Evolutionary conservation across 495 filamentous ascomycete species (phyloP), one percentile per base, ranked within the genome.

Genomic region (Annulohypoxylon bovei): DNA sequence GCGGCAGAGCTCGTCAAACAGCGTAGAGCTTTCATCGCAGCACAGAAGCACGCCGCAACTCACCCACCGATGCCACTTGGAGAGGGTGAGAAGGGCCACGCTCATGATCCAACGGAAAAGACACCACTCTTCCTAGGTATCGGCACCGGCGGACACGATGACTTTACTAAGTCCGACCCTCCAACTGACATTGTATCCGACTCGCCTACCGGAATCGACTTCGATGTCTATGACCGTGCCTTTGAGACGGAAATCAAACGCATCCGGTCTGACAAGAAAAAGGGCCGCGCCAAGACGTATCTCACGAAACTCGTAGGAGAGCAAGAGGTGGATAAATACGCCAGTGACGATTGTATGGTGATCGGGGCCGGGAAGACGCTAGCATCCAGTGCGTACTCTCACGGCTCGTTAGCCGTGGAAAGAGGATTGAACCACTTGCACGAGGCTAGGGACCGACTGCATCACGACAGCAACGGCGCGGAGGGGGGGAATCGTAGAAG

Each of bases 161-260:
- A 71, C 30, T 83, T 80, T 55, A 70, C 44, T 39, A 73, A 49
- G 32, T 74, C 67, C 28, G 62, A 74, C 8, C 57, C 60, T 4
- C 70, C 76, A 8, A 71, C 72, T 25, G 72, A 85, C n/a, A 55
- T 90, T 16, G 89, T 98, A 40, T 91, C 91, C 57, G 93, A 97
- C 73, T 94, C 91, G 7, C 94, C 93, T 7, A 88, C 88, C 1
- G 90, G 88, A 6, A 90, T 90, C 4, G 92, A 95, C 46, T 91
- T 92, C 67, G 88, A 94, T 70, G 89, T 97, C 46, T 98, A 97
- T 75, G 93, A 97, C 68, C 88, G 85, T 0, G 95, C 95, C 3
- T 98, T 97, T 72, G 87, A 91, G 40, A 82, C 88, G 52, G 93
- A 97, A 82, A 86, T 97, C 9, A 87, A 91, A 58, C 87, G 91